Evolutionary conservation across 78 protist species (phyloP).

Genomic region (Cavenderia fasciculata): DNA sequence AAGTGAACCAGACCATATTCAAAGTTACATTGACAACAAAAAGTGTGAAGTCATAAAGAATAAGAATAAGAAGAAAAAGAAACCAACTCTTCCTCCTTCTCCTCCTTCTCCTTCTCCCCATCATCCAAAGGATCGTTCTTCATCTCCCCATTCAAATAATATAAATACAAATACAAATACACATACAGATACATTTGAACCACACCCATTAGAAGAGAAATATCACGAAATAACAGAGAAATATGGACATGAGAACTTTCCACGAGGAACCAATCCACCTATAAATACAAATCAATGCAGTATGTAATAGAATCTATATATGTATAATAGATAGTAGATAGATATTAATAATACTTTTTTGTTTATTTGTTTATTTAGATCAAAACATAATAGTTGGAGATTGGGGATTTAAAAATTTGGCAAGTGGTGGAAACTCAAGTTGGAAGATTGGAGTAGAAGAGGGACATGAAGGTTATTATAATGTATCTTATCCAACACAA

Average conservation of each 20-base stretch:
- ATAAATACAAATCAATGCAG: neutral
- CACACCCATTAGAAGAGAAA: too few species aligned
- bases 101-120: neutral
- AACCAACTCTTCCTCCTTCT: too few species aligned
- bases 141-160: neutral
- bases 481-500: neutral
- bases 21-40: too few species aligned
- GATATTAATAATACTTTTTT: neutral
- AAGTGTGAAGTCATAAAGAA: too few species aligned
- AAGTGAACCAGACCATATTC: too few species aligned
- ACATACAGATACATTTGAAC: neutral
- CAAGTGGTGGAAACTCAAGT: neutral
- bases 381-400: neutral
- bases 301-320: neutral
- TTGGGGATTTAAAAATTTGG: slow-evolving; percentile 13
- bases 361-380: neutral
- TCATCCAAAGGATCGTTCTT: neutral
- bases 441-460: neutral
- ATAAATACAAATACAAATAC: neutral
- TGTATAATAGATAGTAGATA: too few species aligned
- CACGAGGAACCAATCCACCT: neutral
- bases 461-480: neutral
- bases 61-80: too few species aligned
- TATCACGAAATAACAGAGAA: too few species aligned
- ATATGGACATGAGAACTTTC: too few species aligned